phyloP scores from a whole-genome alignment of 805 yeast species.

The Kregervanrija fluxuum region DNA sequence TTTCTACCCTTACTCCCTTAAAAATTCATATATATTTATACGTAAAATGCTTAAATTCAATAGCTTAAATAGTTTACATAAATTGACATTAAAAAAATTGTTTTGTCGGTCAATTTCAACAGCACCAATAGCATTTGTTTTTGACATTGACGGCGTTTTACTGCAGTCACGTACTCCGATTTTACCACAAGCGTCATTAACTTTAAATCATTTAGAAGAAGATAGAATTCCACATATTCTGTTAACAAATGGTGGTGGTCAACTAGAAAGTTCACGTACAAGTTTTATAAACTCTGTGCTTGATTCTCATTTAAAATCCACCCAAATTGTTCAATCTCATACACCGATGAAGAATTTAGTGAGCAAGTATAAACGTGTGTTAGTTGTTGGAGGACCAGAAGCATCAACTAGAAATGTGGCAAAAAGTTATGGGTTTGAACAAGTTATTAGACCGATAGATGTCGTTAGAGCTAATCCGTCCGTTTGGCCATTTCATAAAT shows the following conservation, averaged over 20 bases:
- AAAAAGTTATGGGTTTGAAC: slow-evolving; percentile 63
- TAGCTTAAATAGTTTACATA: too few relatives aligned
- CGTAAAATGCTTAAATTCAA: neutral
- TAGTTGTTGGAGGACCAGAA: slow-evolving; percentile 75
- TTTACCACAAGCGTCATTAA: slow-evolving; percentile 50
- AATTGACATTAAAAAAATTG: neutral
- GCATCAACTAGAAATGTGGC: slow-evolving; percentile 78
- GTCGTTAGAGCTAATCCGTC: slow-evolving; percentile 47
- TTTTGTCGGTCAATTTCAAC: neutral
- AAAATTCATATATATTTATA: neutral
- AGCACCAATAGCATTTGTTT: slow-evolving; percentile 25
- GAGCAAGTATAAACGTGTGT: slow-evolving; percentile 46
- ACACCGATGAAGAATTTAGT: slow-evolving; percentile 70
- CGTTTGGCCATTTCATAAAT: slow-evolving; percentile 64
- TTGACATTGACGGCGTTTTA: slow-evolving; percentile 79
- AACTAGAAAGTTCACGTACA: slow-evolving; percentile 36
- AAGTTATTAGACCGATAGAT: slow-evolving; percentile 69
- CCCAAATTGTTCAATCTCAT: slow-evolving; percentile 76
- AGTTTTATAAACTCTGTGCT: too few relatives aligned
- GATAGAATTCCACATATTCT: slow-evolving; percentile 68
- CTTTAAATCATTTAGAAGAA: slow-evolving; percentile 38
- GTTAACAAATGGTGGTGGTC: slow-evolving; percentile 89
- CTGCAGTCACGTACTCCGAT: slow-evolving; percentile 65
- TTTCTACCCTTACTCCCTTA: neutral
- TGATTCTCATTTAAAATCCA: too few relatives aligned